Evolutionary conservation across 2,329 filamentous ascomycete species (phyloP), one percentile per base, ranked within the genome.

Genomic region (Dissoconium aciculare): DNA sequence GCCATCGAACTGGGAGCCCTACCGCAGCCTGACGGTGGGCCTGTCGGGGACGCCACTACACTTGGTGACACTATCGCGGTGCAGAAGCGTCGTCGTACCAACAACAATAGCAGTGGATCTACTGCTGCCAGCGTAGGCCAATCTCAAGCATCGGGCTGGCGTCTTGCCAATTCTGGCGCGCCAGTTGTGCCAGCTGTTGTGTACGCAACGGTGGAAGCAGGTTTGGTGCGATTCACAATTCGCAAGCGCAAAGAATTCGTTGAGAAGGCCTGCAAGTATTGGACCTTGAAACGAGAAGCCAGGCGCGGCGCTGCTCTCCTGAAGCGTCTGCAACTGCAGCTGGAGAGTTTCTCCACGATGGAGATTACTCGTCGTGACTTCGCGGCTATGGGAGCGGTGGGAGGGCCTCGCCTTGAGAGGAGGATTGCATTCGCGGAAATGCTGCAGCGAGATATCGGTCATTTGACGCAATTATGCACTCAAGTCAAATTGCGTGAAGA

Each of bases 261-360:
- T 2, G 78, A 83, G 34, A 87, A 94, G 54, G 81, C 81, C 2
- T 95, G 87, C 59, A 84, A 83, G 45, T 98, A 95, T 57, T 98
- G 89, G 89, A 95, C 89, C 0, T 58, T 98, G 40, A 98, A 98
- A 60, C 74, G 89, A 33, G 89, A 98, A 55, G 81, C 87, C 38
- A 74, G 89, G 17, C 71, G 89, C 35, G 89, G 89, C 27, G 89
- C 89, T 16, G 83, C 89, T 3, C 64, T 98, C 33, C 67, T 98
- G 36, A 95, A 95, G 58, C 74, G 89, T 19, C 66, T 98, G 12
- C 89, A 98, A 53, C 61, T 95, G 34, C 85, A 94, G 54, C 79
- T 94, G 67, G 87, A 95, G 55, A 82, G 83, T 0, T 98, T 95
- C 55, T 87, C 87, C 5, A 93, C 84, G 0, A 93, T 94, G 78